Base-by-base conservation (phyloP, 345 rosid genomes). In the Laguncularia racemosa region DNA sequence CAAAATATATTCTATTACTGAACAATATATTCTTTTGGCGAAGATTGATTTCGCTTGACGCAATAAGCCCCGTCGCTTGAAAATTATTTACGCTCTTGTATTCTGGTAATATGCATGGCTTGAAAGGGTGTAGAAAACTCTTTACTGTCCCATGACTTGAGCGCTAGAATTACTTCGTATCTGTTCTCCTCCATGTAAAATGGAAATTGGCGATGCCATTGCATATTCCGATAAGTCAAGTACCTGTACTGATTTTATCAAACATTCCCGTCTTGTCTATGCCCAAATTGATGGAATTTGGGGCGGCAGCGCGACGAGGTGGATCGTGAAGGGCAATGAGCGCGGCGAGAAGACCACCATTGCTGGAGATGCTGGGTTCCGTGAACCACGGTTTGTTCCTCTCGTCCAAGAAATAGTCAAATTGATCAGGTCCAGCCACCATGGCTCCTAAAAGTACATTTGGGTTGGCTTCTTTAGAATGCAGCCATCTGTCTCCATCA, bases 311-410 rank as follows among this genome's bases (percentile, higher is more conserved):
- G 45, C 46, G 21, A 48, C 16, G 46, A 16, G 81, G 86, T 51
- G 79, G 75, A 50, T 73, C 68, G 17, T 76, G 91, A 52, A 72
- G 78, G 3, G 84, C 84, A 8, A 78, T 58, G 26, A 85, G 80
- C 12, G 86, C 86, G 2, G 86, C 86, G 21, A 82, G 78, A 47
- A 85, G 63, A 52, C 75, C 81, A 16, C 77, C 76, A 57, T 68
- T 76, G 65, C 75, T 55, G 3, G 75, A 67, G 14, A 79, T 76
- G 65, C 72, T 68, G 0, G 82, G 84, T 59, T 80, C 80, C 0
- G 86, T 66, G 62, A 64, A 78, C 68, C 62, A 49, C 2, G 73
- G 72, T 16, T 72, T 73, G 9, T 57, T 57, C 61, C 82, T 72
- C n/a, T 63, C 65, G 43, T 83, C 89, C 2, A 23, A 26, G 68